A percentile compares a stretch with the other conserved stretches of the same genome.
Conservation (phyloP, 1,284 basidiomycete genomes). For the Agaricales sp. region DNA sequence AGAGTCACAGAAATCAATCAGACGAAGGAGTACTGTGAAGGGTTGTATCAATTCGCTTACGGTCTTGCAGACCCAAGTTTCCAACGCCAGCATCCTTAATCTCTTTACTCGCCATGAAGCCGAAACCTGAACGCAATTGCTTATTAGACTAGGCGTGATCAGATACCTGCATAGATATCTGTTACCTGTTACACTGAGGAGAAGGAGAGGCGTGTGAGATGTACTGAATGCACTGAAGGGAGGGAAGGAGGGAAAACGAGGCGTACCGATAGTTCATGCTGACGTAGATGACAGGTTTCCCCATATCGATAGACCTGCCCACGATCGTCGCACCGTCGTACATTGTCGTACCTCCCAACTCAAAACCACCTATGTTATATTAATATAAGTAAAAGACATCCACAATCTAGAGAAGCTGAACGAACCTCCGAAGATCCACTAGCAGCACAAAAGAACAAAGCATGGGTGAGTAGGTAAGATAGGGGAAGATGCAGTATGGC, state of each 20-base stretch:
- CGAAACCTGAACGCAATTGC: constrained; percentile 19
- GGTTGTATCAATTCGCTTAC: constrained; percentile 17
- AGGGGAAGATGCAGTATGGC: constrained; percentile 14
- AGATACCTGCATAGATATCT: constrained; percentile 8
- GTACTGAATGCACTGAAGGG: too few species aligned
- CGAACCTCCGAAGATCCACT: constrained; percentile 49
- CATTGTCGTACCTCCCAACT: constrained; percentile 24
- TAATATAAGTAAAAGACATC: not conserved
- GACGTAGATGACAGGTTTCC: constrained; percentile 40
- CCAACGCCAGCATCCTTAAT: constrained; percentile 31
- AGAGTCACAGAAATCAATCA: not conserved
- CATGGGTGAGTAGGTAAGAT: not conserved
- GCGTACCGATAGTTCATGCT: constrained; percentile 42
- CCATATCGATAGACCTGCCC: constrained; percentile 33
- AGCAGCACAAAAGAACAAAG: not conserved
- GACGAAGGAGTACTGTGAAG: not conserved
- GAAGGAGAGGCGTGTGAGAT: not conserved
- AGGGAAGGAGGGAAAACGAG: not conserved
- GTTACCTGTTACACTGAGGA: not conserved
- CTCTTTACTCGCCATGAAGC: constrained; percentile 32
- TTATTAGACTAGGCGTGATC: not conserved
- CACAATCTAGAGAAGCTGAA: constrained; percentile 4
- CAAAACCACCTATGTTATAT: constrained; percentile 29
- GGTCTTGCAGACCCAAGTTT: constrained; percentile 35
- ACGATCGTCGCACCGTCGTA: constrained; percentile 37